phyloP scores from a whole-genome alignment of 1,139 yeast species.

The Chernovozyma aurita region DNA sequence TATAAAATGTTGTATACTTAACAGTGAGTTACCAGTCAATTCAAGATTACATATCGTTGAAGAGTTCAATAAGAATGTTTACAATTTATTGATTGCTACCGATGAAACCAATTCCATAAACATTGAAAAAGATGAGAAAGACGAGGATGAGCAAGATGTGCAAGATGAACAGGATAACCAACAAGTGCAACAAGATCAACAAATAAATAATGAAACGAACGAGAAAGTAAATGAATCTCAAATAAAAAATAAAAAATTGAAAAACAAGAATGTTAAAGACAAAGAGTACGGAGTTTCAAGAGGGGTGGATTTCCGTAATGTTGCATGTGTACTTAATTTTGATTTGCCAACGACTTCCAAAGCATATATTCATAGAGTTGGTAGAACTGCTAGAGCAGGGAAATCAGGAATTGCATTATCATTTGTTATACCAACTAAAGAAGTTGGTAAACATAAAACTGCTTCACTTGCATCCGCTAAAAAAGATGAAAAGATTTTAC shows the following conservation, averaged over 20 bases:
- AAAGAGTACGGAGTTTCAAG: conserved; percentile 91
- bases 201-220: conserved; percentile 5
- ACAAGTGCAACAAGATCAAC: conserved; percentile 3
- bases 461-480: conserved; percentile 69
- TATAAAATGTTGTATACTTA: conserved; percentile 79
- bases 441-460: conserved; percentile 85
- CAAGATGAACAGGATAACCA: conserved; percentile 9
- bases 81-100: conserved; percentile 86
- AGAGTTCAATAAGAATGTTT: conserved; percentile 87
- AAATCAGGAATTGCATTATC: conserved; percentile 93
- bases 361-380: conserved; percentile 90
- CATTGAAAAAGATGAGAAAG: conserved; percentile 47
- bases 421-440: conserved; percentile 79
- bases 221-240: conserved; percentile 7
- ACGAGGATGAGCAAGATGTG: conserved; percentile 29
- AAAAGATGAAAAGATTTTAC: conserved; percentile 80
- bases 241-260: conserved; percentile 11
- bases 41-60: conserved; percentile 94
- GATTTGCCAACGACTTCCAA: conserved; percentile 90
- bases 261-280: conserved; percentile 41
- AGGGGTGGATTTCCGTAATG: conserved; percentile 95
- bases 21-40: conserved; percentile 88
- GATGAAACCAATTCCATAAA: conserved; percentile 70
- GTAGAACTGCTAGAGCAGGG: conserved; percentile 98
- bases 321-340: conserved; percentile 93